phyloP scores from a whole-genome alignment of 192 early-diverging fungal species.

The Linnemannia elongata region DNA sequence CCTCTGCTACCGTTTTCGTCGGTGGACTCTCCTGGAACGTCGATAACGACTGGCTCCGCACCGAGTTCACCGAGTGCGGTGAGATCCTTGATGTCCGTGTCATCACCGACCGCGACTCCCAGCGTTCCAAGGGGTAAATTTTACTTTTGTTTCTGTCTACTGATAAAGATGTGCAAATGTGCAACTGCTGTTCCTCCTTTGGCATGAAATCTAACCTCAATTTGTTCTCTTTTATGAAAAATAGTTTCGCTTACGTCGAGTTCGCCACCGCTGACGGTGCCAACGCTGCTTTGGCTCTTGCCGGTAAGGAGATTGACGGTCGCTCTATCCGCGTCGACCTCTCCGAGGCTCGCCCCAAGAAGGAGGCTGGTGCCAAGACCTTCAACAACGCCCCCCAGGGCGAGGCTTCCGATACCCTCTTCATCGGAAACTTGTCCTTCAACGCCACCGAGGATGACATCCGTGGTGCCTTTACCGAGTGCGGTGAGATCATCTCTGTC shows the following conservation, averaged over 20 bases:
- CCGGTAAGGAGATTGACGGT: slow-evolving; percentile 82
- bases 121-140: slow-evolving; percentile 75
- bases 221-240: background rate
- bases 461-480: slow-evolving; percentile 67
- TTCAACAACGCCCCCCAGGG: slow-evolving; percentile 50
- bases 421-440: slow-evolving; percentile 83
- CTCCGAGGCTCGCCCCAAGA: slow-evolving; percentile 66
- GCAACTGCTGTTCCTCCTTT: background rate
- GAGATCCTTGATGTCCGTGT: slow-evolving; percentile 79
- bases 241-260: slow-evolving; percentile 87
- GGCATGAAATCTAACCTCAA: background rate
- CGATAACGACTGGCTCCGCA: slow-evolving; percentile 71
- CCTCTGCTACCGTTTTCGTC: slow-evolving; percentile 70
- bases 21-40: slow-evolving; percentile 78
- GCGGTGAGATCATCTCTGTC: slow-evolving; percentile 71
- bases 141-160: background rate
- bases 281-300: slow-evolving; percentile 74
- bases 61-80: slow-evolving; percentile 76
- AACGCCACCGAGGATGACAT: slow-evolving; percentile 69
- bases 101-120: slow-evolving; percentile 74
- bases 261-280: slow-evolving; percentile 72
- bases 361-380: slow-evolving; percentile 59
- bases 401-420: slow-evolving; percentile 78
- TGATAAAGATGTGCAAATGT: too few relatives aligned
- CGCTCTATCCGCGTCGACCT: slow-evolving; percentile 83